A percentile compares a stretch with the other conserved stretches of the same genome.
These are phyloP conservation scores for Neurospora sp. DNA, from an alignment of 495 filamentous ascomycete genomes.

Conservation along the genomic window DNA sequence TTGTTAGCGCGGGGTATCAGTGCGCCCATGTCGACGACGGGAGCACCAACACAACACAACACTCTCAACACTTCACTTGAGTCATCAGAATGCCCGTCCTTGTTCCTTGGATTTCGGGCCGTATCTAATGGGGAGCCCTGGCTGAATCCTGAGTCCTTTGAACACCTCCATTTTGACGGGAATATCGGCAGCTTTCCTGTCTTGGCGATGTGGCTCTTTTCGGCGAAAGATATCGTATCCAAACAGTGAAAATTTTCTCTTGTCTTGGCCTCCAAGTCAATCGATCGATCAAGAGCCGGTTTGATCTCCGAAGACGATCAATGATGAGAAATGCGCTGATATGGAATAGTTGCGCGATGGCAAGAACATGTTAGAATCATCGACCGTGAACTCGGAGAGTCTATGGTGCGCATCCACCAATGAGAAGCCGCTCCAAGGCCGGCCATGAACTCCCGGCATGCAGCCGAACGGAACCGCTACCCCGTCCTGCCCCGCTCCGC, in stretches of 20 bases:
- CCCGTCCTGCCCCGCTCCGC: background rate
- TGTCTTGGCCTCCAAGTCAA: background rate
- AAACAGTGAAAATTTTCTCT: background rate
- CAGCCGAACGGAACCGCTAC: background rate
- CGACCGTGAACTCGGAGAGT: background rate
- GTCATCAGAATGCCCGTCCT: background rate
- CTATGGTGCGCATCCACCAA: background rate
- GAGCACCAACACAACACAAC: background rate
- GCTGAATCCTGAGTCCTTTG: background rate
- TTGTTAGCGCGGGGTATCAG: background rate
- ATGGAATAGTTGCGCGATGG: background rate
- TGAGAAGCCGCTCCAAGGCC: background rate
- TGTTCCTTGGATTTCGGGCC: background rate
- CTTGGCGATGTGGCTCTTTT: background rate
- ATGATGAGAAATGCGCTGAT: background rate
- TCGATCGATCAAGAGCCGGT: background rate
- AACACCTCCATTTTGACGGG: background rate
- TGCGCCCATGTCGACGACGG: background rate
- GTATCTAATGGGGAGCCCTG: background rate
- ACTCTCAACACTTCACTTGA: background rate
- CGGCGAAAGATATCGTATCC: background rate
- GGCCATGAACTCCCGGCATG: background rate
- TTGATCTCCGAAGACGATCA: background rate
- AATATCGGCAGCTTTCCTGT: background rate
- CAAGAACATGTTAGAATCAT: background rate